These are phyloP conservation scores for Polychaeton citri DNA, from an alignment of 2,329 filamentous ascomycete species.

Conservation along the genomic window DNA sequence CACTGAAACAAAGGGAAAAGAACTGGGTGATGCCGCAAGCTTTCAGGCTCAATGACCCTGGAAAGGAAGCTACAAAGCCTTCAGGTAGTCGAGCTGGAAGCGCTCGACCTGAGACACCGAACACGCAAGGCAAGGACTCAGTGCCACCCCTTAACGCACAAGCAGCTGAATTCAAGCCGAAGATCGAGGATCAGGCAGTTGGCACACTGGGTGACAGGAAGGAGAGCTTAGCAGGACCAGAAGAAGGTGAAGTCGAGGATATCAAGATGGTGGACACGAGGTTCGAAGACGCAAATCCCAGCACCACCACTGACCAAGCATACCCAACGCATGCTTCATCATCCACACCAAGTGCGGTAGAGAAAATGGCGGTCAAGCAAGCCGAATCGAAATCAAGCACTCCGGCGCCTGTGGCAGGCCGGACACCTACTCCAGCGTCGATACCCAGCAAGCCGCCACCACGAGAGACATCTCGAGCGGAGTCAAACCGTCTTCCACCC, in stretches of 20 bases:
- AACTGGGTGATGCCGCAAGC: slow-evolving; percentile 64
- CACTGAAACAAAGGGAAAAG: slow-evolving; percentile 52
- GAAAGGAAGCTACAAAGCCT: slow-evolving; percentile 14
- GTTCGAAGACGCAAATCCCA: neutral
- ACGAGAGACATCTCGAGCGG: slow-evolving; percentile 6
- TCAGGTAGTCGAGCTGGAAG: slow-evolving; percentile 21
- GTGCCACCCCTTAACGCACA: slow-evolving; percentile 36
- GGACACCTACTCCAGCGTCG: neutral
- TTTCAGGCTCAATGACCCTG: slow-evolving; percentile 36
- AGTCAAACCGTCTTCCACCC: neutral
- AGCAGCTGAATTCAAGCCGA: slow-evolving; percentile 52
- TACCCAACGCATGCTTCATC: too few relatives aligned
- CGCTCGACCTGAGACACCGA: slow-evolving; percentile 24
- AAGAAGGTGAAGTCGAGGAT: slow-evolving; percentile 54
- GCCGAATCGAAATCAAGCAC: neutral
- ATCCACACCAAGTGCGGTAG: too few relatives aligned
- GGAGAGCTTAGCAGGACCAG: slow-evolving; percentile 25
- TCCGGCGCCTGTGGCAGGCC: neutral
- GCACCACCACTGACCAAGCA: neutral
- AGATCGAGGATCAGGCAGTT: slow-evolving; percentile 1
- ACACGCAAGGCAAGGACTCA: slow-evolving; percentile 24
- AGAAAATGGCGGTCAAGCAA: neutral
- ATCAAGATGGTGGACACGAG: slow-evolving; percentile 12
- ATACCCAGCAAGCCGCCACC: slow-evolving; percentile 5
- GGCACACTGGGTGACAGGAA: slow-evolving; percentile 29